These are phyloP conservation scores for Rhodotorula sp. DNA, from an alignment of 1,284 basidiomycete genomes.

Conservation along the genomic window DNA sequence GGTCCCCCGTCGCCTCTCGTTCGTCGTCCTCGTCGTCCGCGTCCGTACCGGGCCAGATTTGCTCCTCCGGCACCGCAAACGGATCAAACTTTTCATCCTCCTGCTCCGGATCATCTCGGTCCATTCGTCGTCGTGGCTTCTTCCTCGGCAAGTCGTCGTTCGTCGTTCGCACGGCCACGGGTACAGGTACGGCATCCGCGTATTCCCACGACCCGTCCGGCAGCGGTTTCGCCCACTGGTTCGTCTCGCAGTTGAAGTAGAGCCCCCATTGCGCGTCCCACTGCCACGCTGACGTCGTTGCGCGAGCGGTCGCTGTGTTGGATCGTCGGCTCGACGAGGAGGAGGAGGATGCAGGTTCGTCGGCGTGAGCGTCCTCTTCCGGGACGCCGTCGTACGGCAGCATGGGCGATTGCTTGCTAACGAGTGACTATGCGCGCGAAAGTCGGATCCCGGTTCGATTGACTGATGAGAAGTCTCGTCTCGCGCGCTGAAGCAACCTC, in stretches of 20 bases:
- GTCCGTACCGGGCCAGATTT: constrained; percentile 27
- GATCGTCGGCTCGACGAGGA: background rate
- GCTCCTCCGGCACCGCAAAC: constrained; percentile 20
- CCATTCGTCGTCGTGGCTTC: background rate
- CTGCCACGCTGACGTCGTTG: constrained; percentile 18
- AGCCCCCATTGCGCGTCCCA: constrained; percentile 23
- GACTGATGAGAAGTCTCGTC: no score
- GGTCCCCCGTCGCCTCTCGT: background rate
- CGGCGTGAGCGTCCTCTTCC: background rate
- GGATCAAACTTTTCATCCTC: constrained; percentile 1
- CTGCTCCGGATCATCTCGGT: background rate
- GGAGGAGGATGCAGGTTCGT: background rate
- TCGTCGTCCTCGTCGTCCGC: background rate
- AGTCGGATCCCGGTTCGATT: background rate
- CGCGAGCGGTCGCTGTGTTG: background rate
- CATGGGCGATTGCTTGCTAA: background rate
- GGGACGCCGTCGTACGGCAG: constrained; percentile 10
- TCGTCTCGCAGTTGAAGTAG: constrained; percentile 24
- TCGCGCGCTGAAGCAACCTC: background rate
- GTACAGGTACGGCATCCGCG: background rate
- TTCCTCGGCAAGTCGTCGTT: background rate
- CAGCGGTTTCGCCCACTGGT: constrained; percentile 20
- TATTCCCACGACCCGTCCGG: constrained; percentile 28
- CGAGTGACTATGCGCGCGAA: background rate
- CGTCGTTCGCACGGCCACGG: no score